These are phyloP conservation scores for Pholiota conissans DNA, from an alignment of 768 basidiomycete genomes.

Conservation along the genomic window DNA sequence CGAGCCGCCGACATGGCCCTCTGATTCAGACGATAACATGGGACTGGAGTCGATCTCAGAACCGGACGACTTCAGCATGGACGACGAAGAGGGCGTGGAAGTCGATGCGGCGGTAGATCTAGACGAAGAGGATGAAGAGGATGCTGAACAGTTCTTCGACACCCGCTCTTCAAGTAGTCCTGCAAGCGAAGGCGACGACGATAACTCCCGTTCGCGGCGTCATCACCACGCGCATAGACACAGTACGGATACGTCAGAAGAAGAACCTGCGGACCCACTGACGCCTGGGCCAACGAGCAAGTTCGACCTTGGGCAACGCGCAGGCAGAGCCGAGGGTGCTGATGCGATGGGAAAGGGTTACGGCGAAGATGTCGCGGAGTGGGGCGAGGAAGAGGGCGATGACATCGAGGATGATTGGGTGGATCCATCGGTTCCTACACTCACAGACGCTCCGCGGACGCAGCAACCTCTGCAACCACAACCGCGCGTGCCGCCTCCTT, in stretches of 20 bases:
- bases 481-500: constrained; percentile 30
- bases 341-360: constrained; percentile 23
- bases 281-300: constrained; percentile 59
- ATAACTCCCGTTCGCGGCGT: constrained; percentile 16
- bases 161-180: constrained; percentile 45
- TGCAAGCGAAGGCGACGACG: constrained; percentile 19
- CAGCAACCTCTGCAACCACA: constrained; percentile 34
- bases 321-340: constrained; percentile 23
- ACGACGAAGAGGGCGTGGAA: constrained; percentile 44
- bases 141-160: constrained; percentile 52
- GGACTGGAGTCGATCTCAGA: constrained; percentile 85
- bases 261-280: constrained; percentile 68
- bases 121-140: constrained; percentile 32
- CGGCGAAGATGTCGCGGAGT: constrained; percentile 28
- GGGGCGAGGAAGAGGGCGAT: constrained; percentile 30
- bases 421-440: constrained; percentile 54
- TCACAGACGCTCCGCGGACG: constrained; percentile 14
- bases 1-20: constrained; percentile 83
- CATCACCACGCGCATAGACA: constrained; percentile 33
- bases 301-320: constrained; percentile 30
- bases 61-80: constrained; percentile 61
- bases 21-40: constrained; percentile 72
- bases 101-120: constrained; percentile 22
- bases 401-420: constrained; percentile 68
- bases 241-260: constrained; percentile 64